Base-by-base conservation (phyloP, 495 filamentous ascomycete genomes). In the Talaromyces wortmannii region DNA sequence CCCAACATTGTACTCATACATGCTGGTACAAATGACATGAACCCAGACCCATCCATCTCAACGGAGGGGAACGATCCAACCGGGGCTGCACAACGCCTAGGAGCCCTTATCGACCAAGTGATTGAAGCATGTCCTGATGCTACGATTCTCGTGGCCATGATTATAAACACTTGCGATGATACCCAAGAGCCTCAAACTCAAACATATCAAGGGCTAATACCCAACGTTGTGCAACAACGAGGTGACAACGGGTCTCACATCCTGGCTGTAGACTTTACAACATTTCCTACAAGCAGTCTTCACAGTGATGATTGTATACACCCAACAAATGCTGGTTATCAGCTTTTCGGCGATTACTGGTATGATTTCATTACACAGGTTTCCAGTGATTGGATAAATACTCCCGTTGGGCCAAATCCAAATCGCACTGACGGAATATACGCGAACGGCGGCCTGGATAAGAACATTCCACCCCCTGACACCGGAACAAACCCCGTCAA, bases 1-100 rank as follows among this genome's bases (percentile, higher is more conserved):
- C 48, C 48, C 7, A 50, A 50, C 23, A 50, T 50, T 23, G 32
- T 50, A n/a, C 48, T 50, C 23, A 50, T 50, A n/a, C 48, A 50
- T 32, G 48, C 48, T 31, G 48, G 48, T n/a, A 50, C 48, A 8
- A 50, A 50, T 31, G 48, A 50, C 23, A 50, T 50, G 48, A 50
- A 31, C 29, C 23, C 48, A n/a, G 30, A 50, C 48, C 48, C 48
- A 23, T n/a, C 23, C 7, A 50, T 50, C n/a, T 18, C 48, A n/a
- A 29, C 23, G n/a, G 23, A 50, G 6, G 48, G 48, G 2, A 50
- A 50, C n/a, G 32, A n/a, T 31, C 48, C 48, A n/a, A 31, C 17
- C n/a, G 48, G 16, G 2, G 48, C 48, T n/a, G 48, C 23, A n/a
- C 16, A 50, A 31, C n/a, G 48, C 23, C 48, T 50, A 31, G 48